Conservation (phyloP, 805 yeast species). For the Saturnispora bothae region DNA sequence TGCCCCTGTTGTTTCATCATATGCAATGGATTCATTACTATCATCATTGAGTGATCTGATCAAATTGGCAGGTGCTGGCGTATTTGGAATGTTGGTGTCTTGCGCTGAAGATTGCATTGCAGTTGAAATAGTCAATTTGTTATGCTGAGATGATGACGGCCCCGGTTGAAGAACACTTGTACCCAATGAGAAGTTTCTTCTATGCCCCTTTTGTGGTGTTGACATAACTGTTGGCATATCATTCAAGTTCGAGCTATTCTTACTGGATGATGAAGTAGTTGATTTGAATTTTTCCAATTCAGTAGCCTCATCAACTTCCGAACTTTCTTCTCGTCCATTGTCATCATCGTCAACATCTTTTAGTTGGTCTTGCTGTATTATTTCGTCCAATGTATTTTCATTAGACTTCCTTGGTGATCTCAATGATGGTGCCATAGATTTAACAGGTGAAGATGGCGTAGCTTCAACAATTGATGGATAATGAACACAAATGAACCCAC, state of each 20-base stretch:
- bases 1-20: constrained; percentile 38
- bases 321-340: neutral
- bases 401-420: constrained; percentile 6
- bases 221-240: constrained; percentile 11
- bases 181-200: constrained; percentile 57
- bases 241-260: neutral
- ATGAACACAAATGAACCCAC: constrained; percentile 84
- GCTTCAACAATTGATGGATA: constrained; percentile 34
- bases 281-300: constrained; percentile 6
- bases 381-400: neutral
- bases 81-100: constrained; percentile 26
- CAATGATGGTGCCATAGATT: constrained; percentile 8
- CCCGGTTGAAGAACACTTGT: constrained; percentile 28
- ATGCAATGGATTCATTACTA: constrained; percentile 53
- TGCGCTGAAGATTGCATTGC: constrained; percentile 33
- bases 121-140: constrained; percentile 24
- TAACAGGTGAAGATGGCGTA: constrained; percentile 6
- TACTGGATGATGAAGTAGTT: constrained; percentile 13
- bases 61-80: constrained; percentile 31
- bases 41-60: constrained; percentile 29
- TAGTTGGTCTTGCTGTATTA: neutral
- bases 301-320: neutral
- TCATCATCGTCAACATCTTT: constrained; percentile 7
- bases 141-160: constrained; percentile 21
- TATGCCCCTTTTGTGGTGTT: constrained; percentile 34